phyloP scores from a whole-genome alignment of 768 basidiomycete species.

The Phylloporus sp. region DNA sequence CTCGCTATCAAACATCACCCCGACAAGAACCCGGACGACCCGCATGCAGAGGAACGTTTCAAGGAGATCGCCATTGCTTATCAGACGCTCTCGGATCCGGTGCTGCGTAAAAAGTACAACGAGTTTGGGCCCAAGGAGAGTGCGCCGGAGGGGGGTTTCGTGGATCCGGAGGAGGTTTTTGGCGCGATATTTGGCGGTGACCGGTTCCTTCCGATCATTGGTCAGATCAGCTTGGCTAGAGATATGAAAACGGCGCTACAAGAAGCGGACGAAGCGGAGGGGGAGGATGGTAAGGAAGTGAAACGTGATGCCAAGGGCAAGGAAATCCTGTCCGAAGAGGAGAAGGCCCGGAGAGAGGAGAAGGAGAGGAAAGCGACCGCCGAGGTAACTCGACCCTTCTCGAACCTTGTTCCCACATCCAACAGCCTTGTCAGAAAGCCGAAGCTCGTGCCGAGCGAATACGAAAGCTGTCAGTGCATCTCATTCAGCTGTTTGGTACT shows the following conservation, averaged over 20 bases:
- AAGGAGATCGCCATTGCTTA: constrained; percentile 88
- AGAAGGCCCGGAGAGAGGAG: constrained; percentile 70
- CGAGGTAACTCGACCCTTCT: constrained; percentile 45
- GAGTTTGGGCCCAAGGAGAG: constrained; percentile 85
- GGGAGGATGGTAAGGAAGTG: constrained; percentile 36
- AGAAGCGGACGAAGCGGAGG: constrained; percentile 72
- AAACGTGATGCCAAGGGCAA: constrained; percentile 49
- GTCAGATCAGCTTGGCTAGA: constrained; percentile 77
- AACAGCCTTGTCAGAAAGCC: constrained; percentile 54
- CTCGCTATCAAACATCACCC: constrained; percentile 89
- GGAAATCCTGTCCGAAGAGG: constrained; percentile 59
- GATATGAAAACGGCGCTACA: constrained; percentile 94
- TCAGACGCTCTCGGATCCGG: constrained; percentile 76
- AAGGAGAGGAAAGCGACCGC: constrained; percentile 59
- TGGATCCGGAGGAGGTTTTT: constrained; percentile 81
- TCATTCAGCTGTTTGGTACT: not conserved
- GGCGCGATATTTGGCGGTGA: constrained; percentile 89
- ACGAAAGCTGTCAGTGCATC: constrained; percentile 45
- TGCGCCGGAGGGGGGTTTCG: constrained; percentile 75
- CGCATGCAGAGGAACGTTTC: constrained; percentile 80
- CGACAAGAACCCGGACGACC: constrained; percentile 89
- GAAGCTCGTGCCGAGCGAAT: constrained; percentile 74
- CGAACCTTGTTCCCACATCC: not conserved
- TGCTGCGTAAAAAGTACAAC: constrained; percentile 79
- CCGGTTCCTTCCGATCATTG: constrained; percentile 80